A percentile compares a stretch with the other conserved stretches of the same genome.
phyloP scores from a whole-genome alignment of 306 rosid species.

The Senna siamea region DNA sequence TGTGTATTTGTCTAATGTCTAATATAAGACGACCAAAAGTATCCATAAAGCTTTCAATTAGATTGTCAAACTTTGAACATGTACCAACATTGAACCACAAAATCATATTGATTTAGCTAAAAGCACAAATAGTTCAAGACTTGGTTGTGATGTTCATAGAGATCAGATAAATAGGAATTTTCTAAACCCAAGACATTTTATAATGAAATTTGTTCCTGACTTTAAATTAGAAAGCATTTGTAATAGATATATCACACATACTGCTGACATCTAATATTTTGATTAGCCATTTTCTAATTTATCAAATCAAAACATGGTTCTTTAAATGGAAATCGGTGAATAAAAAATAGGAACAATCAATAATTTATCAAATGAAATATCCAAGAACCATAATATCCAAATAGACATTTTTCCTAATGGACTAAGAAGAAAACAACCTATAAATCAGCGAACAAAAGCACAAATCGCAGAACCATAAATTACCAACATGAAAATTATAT shows the following conservation, averaged over 20 bases:
- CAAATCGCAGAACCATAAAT: not conserved
- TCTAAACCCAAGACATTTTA: slow-evolving; percentile 12
- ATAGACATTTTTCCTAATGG: not conserved
- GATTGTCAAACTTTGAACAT: slow-evolving; percentile 21
- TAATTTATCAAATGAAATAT: slow-evolving; percentile 1
- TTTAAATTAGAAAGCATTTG: not conserved
- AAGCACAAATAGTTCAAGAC: slow-evolving; percentile 27
- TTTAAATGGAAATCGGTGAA: not conserved
- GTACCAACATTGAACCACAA: slow-evolving; percentile 1
- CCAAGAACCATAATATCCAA: not conserved
- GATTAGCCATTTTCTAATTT: slow-evolving; percentile 2
- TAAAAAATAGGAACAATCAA: too few species aligned
- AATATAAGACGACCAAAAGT: not conserved
- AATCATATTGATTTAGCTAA: slow-evolving; percentile 10
- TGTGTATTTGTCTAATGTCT: not conserved
- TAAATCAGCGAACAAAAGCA: not conserved
- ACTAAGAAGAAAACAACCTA: slow-evolving; percentile 1
- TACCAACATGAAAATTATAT: not conserved
- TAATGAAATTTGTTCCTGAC: slow-evolving; percentile 17
- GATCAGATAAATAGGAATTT: slow-evolving; percentile 10
- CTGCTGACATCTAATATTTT: not conserved
- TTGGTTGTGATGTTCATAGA: slow-evolving; percentile 8
- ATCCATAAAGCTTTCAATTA: slow-evolving; percentile 21
- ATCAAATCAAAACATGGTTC: slow-evolving; percentile 12
- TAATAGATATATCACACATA: not conserved